phyloP scores from a whole-genome alignment of 2,329 filamentous ascomycete species.

The Sarocladiaceae sp. region DNA sequence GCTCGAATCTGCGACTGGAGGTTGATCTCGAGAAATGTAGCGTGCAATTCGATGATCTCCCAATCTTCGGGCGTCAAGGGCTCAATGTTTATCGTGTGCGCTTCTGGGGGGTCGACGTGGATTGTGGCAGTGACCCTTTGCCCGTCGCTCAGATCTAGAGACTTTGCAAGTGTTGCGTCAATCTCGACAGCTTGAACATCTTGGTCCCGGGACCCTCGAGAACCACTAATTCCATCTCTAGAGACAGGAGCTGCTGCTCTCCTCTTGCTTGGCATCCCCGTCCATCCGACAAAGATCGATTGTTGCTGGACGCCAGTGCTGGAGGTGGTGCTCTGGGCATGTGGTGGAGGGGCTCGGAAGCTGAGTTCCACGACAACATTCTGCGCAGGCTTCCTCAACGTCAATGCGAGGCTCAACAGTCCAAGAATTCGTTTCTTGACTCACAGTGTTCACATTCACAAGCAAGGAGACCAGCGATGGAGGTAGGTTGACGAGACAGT shows the following conservation, averaged over 20 bases:
- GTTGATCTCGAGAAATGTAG: conserved; percentile 90
- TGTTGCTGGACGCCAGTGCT: conserved; percentile 46
- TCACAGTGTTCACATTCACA: conserved; percentile 82
- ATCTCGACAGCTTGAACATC: conserved; percentile 76
- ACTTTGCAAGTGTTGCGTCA: conserved; percentile 74
- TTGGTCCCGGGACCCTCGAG: conserved; percentile 59
- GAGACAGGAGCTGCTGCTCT: conserved; percentile 66
- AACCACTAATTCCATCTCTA: conserved; percentile 63
- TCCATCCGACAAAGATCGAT: conserved; percentile 90
- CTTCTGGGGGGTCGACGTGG: conserved; percentile 83
- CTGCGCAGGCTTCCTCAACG: conserved; percentile 89
- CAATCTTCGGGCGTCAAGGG: conserved; percentile 92
- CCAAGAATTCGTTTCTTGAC: conserved; percentile 23
- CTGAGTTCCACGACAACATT: conserved; percentile 93
- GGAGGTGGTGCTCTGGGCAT: conserved; percentile 27
- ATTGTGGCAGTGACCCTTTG: conserved; percentile 67
- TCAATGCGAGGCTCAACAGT: not conserved
- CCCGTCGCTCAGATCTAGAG: conserved; percentile 72
- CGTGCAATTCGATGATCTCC: conserved; percentile 98
- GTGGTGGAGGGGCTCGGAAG: conserved; percentile 51
- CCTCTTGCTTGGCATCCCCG: conserved; percentile 92
- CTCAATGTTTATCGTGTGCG: conserved; percentile 94
- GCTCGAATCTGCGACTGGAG: conserved; percentile 88
- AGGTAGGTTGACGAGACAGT: conserved; percentile 90
- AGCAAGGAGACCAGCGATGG: conserved; percentile 76